Conservation (phyloP, 768 basidiomycete genomes). For the Rhizopogon sp. region DNA sequence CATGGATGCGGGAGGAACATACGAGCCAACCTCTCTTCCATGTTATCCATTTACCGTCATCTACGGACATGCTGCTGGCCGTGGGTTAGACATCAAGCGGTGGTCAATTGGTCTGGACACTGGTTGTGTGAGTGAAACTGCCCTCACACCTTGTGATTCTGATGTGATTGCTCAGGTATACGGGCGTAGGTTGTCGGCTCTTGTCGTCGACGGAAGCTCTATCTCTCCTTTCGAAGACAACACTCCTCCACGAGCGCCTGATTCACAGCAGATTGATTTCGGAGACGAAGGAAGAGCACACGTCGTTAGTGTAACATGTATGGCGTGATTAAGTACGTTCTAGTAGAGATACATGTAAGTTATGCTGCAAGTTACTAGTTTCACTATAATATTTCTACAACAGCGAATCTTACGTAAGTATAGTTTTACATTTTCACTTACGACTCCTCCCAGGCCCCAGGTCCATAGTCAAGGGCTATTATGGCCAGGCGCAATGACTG, state of each 20-base stretch:
- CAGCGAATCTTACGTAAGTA: too few relatives aligned
- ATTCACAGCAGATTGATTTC: conserved; percentile 38
- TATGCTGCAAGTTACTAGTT: too few relatives aligned
- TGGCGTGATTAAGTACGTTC: background rate
- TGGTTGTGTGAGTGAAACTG: conserved; percentile 63
- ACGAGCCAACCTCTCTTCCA: conserved; percentile 33
- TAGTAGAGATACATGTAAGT: too few relatives aligned
- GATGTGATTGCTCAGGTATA: conserved; percentile 39
- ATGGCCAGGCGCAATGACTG: background rate
- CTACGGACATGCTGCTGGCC: conserved; percentile 81
- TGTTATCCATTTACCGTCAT: conserved; percentile 74
- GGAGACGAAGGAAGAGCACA: conserved; percentile 51
- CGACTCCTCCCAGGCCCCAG: too few relatives aligned
- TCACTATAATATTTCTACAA: too few relatives aligned
- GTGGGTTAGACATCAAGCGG: conserved; percentile 75
- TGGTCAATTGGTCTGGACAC: conserved; percentile 87
- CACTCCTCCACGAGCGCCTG: conserved; percentile 14
- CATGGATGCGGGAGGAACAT: conserved; percentile 23
- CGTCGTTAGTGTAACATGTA: conserved; percentile 50
- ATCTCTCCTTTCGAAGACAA: conserved; percentile 8
- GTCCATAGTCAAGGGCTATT: too few relatives aligned
- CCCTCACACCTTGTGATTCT: conserved; percentile 3
- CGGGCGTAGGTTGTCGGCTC: conserved; percentile 55
- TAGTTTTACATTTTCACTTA: too few relatives aligned
- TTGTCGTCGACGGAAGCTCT: conserved; percentile 46